Evolutionary conservation across 1,139 yeast genomes (phyloP).

Genomic region (Pneumocystis jirovecii): DNA sequence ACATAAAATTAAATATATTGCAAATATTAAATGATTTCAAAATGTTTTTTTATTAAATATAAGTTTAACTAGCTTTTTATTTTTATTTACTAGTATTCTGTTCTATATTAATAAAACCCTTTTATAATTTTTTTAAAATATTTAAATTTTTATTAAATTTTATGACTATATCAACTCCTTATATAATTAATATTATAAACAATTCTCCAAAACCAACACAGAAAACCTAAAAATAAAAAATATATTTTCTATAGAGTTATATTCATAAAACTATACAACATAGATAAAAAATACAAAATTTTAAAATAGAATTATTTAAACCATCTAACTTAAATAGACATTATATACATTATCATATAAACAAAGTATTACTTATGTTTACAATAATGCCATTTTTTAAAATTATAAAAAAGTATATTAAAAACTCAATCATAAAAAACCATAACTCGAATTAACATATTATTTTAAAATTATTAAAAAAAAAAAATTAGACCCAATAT

Average conservation of each 20-base stretch:
- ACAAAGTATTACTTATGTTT: neutral
- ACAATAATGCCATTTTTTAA: neutral
- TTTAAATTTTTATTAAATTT: neutral
- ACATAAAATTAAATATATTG: neutral
- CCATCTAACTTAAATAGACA: neutral
- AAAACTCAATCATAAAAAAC: neutral
- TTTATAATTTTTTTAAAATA: no score
- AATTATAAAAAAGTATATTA: neutral
- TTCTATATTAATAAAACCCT: no score
- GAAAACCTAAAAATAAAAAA: neutral
- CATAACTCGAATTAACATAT: neutral
- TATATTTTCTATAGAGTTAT: neutral
- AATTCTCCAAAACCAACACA: neutral
- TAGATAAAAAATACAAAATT: neutral
- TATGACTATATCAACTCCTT: neutral
- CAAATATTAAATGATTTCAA: neutral
- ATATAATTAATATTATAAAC: neutral
- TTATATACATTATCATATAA: neutral
- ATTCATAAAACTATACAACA: neutral
- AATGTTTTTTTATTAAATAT: neutral
- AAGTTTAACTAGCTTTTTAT: no score
- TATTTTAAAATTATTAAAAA: neutral
- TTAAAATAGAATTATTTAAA: neutral
- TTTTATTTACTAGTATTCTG: no score
- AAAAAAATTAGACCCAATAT: conserved; percentile 1